Percentiles rank a stretch among this genome's conserved stretches.
Evolutionary conservation across 192 early-diverging fungal species (phyloP).

Genomic region (Backusella sp.): DNA sequence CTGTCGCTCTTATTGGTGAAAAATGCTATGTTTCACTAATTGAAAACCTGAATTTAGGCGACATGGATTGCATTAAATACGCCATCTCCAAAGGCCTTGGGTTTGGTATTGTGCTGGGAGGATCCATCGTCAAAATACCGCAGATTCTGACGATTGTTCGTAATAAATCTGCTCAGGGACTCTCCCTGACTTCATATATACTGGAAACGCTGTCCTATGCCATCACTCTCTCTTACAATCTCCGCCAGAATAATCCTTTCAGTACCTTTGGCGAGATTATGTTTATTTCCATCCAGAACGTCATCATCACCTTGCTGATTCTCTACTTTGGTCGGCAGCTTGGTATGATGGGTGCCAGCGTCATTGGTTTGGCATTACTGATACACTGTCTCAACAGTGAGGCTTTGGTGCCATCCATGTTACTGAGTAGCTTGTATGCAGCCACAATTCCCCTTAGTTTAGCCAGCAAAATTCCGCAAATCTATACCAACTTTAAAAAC

Average conservation of each 20-base stretch:
- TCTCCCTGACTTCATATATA: slow-evolving; percentile 76
- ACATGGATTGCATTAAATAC: slow-evolving; percentile 77
- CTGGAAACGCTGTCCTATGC: slow-evolving; percentile 82
- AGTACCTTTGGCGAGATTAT: slow-evolving; percentile 84
- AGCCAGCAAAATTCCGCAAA: slow-evolving; percentile 88
- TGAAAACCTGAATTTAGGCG: slow-evolving; percentile 64
- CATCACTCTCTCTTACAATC: slow-evolving; percentile 85
- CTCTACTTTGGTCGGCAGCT: slow-evolving; percentile 52
- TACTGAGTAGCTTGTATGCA: slow-evolving; percentile 70
- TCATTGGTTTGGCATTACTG: slow-evolving; percentile 34
- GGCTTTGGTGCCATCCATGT: slow-evolving; percentile 38
- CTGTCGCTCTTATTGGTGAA: slow-evolving; percentile 74
- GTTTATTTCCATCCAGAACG: slow-evolving; percentile 86
- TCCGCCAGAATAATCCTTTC: slow-evolving; percentile 80
- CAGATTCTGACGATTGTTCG: slow-evolving; percentile 91
- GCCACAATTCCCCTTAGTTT: slow-evolving; percentile 77
- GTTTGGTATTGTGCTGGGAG: slow-evolving; percentile 90
- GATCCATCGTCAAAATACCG: slow-evolving; percentile 93
- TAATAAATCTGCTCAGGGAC: slow-evolving; percentile 69
- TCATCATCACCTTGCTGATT: slow-evolving; percentile 72
- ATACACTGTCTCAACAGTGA: slow-evolving; percentile 53
- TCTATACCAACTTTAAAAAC: slow-evolving; percentile 79
- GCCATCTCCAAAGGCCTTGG: slow-evolving; percentile 89
- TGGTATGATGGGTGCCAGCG: slow-evolving; percentile 44
- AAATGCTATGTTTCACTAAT: slow-evolving; percentile 75